These are phyloP conservation scores for Phragmites australis DNA, from an alignment of 176 grass and related monocot genomes.

Conservation along the genomic window DNA sequence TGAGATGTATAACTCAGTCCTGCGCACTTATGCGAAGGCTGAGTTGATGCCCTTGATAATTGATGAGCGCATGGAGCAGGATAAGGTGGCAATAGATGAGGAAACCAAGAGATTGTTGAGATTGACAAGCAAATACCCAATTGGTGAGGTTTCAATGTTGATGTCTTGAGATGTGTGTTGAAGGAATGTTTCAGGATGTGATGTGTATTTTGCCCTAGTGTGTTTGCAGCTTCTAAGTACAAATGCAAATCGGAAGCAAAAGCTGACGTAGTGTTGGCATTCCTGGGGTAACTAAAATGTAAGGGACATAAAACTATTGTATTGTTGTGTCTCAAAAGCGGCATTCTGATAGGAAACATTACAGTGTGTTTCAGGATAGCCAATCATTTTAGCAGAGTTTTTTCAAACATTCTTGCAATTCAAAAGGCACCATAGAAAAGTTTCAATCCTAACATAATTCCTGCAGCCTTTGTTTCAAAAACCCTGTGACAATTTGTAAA, in stretches of 20 bases:
- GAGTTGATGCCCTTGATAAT: constrained; percentile 72
- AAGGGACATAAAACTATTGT: neutral
- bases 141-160: constrained; percentile 53
- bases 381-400: no score
- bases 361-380: no score
- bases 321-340: neutral
- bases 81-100: constrained; percentile 60
- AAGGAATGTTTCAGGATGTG: constrained; percentile 10
- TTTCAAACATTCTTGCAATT: neutral
- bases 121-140: constrained; percentile 53
- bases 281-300: neutral
- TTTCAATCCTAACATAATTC: no score
- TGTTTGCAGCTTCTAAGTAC: neutral
- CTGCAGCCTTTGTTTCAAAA: no score
- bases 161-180: constrained; percentile 38
- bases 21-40: constrained; percentile 64
- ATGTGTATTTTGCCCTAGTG: neutral
- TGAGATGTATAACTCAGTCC: constrained; percentile 70
- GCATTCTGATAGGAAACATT: neutral
- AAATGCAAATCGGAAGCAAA: neutral
- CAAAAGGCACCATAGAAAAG: neutral
- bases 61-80: constrained; percentile 74
- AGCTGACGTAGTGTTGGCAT: no score
- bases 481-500: no score
- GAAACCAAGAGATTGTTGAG: constrained; percentile 58